Percentiles rank a stretch among this genome's conserved stretches.
These are phyloP conservation scores for Fusarium sp. DNA, from an alignment of 2,329 filamentous ascomycete genomes.

Conservation along the genomic window DNA sequence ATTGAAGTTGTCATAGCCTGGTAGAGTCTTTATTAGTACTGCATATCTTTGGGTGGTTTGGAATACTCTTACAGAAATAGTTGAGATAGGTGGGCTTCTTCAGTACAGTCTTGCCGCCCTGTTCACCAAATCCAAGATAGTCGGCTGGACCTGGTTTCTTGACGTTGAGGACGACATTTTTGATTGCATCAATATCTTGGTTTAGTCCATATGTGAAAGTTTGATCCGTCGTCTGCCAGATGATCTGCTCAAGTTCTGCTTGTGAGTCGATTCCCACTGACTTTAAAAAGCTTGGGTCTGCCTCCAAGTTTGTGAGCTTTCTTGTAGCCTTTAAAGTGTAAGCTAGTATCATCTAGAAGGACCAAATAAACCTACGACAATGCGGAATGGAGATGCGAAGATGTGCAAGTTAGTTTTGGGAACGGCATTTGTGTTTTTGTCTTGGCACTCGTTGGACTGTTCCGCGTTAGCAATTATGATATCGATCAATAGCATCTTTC, in stretches of 20 bases:
- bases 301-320: not conserved
- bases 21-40: too few relatives aligned
- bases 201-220: not conserved
- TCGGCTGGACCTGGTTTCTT: not conserved
- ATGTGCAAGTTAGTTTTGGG: slow-evolving; percentile 2
- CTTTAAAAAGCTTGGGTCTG: not conserved
- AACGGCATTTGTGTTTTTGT: not conserved
- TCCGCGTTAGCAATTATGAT: not conserved
- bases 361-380: not conserved
- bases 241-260: not conserved
- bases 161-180: slow-evolving; percentile 9
- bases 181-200: not conserved
- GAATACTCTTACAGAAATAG: slow-evolving; percentile 17
- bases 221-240: slow-evolving; percentile 13
- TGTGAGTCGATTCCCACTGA: not conserved
- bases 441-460: not conserved
- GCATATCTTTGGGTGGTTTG: too few relatives aligned
- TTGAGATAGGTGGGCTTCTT: slow-evolving; percentile 4
- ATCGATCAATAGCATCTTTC: too few relatives aligned
- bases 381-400: slow-evolving; percentile 5
- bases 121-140: slow-evolving; percentile 7
- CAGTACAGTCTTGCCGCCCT: slow-evolving; percentile 2
- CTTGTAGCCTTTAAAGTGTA: not conserved
- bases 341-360: accelerated
- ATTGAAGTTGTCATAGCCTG: slow-evolving; percentile 1